Conservation (phyloP, 257 asterid species). For the Solanum lycopersicoides region DNA sequence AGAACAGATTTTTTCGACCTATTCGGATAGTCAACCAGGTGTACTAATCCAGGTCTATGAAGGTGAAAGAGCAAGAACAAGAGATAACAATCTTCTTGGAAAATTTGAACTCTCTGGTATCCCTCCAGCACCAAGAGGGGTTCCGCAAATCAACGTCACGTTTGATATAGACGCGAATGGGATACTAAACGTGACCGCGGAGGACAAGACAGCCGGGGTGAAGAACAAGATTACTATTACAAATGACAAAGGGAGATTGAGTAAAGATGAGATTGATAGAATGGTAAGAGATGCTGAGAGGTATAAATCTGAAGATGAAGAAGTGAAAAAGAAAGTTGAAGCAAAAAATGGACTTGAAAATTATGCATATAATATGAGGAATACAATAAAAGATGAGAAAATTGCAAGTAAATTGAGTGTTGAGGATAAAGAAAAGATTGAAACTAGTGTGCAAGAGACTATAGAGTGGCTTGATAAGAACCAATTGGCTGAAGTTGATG, state of each 20-base stretch:
- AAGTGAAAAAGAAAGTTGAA: slow-evolving; percentile 49
- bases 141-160: slow-evolving; percentile 42
- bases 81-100: slow-evolving; percentile 39
- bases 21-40: slow-evolving; percentile 46
- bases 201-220: slow-evolving; percentile 45
- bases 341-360: slow-evolving; percentile 40
- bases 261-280: slow-evolving; percentile 41
- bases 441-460: slow-evolving; percentile 32
- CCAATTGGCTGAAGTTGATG: slow-evolving; percentile 55
- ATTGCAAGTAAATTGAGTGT: slow-evolving; percentile 22
- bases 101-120: slow-evolving; percentile 46
- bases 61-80: slow-evolving; percentile 42
- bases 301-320: slow-evolving; percentile 49
- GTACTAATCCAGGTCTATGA: slow-evolving; percentile 48
- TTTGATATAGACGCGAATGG: slow-evolving; percentile 51
- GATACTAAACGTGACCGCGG: slow-evolving; percentile 35
- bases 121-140: slow-evolving; percentile 54
- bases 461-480: slow-evolving; percentile 48
- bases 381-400: slow-evolving; percentile 51
- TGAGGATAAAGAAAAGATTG: slow-evolving; percentile 29
- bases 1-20: slow-evolving; percentile 45
- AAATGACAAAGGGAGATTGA: slow-evolving; percentile 41
- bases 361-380: slow-evolving; percentile 51
- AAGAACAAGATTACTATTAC: slow-evolving; percentile 52
- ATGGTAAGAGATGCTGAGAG: slow-evolving; percentile 53